Base-by-base conservation (phyloP, 108 stramenopile genomes). In the Pseudonitzschia multiseries region DNA sequence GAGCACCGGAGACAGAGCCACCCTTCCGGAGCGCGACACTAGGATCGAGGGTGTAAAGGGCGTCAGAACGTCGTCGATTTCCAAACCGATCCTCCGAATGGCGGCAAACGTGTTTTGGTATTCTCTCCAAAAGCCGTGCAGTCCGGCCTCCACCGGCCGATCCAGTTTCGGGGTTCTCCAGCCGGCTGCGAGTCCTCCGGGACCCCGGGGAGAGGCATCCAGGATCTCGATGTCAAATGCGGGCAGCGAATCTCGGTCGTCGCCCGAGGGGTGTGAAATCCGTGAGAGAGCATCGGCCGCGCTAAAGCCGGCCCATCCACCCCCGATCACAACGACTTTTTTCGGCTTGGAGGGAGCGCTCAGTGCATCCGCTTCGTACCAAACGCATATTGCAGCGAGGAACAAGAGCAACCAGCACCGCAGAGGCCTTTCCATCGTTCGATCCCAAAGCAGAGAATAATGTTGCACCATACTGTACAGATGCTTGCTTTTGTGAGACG, bases 61-160 rank as follows among this genome's bases (percentile, higher is more conserved):
- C 14, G 88, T 82, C 77, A 93, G 69, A 0, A 89, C 88, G 68
- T 86, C 85, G 71, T 90, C 86, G 2, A 91, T 36, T 31, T 85
- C 57, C 5, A 93, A 65, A 32, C 90, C 93, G 57, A 89, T 89
- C 6, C 71, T 40, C 62, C 79, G 79, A 66, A 93, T 88, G 20
- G 79, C 77, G n/a, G 83, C 83, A 76, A 89, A 89, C 13, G 90
- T 91, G 62, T 93, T 93, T n/a, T 68, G 63, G 64, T 93, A 93
- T 77, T 91, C 93, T 60, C 93, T 71, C 93, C 93, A 93, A 67
- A 93, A 93, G 17, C 93, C 93, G 73, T 93, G 93, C 24, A 93
- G 74, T n/a, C 93, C 93, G 32, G 92, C 89, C 75, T 93, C 93
- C 33, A 88, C 88, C 5, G 93, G 87, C n/a, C 87, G 81, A 57